These are phyloP conservation scores for Ophioceras dolichostomum DNA, from an alignment of 2,329 filamentous ascomycete genomes.

Conservation along the genomic window DNA sequence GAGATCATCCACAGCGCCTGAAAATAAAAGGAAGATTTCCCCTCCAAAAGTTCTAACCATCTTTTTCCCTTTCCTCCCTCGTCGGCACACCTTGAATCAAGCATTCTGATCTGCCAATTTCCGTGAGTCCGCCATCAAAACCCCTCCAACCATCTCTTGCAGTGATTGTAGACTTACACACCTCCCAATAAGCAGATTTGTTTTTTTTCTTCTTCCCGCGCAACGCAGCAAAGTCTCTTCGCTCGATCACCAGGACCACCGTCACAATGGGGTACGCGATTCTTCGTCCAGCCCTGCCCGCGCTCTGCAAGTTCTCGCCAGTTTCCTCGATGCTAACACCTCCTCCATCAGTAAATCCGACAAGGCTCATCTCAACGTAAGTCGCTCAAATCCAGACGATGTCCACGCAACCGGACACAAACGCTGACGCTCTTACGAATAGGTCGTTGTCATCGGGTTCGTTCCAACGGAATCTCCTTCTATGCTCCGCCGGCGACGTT, in stretches of 20 bases:
- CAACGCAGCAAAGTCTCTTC: slow-evolving; percentile 3
- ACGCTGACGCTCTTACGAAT: neutral
- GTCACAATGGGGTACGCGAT: slow-evolving; percentile 1
- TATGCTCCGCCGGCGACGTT: slow-evolving; percentile 2
- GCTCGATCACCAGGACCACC: slow-evolving; percentile 6
- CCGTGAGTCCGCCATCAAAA: no score
- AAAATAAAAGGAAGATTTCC: slow-evolving; percentile 1
- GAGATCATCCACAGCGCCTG: no score
- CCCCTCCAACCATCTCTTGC: no score
- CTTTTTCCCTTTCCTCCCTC: slow-evolving; percentile 16
- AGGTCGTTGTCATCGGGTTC: slow-evolving; percentile 20
- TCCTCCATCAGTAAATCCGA: slow-evolving; percentile 65
- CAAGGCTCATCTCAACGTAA: slow-evolving; percentile 89
- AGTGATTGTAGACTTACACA: no score
- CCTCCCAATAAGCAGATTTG: no score
- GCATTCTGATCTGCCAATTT: slow-evolving; percentile 22
- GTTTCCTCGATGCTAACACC: no score
- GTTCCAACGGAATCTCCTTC: slow-evolving; percentile 2
- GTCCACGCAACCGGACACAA: no score
- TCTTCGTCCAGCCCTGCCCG: no score
- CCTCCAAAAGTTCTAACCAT: slow-evolving; percentile 6
- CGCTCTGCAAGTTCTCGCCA: no score
- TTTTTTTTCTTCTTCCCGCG: no score
- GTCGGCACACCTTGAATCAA: slow-evolving; percentile 27
- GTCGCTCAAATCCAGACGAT: slow-evolving; percentile 9